phyloP scores from a whole-genome alignment of 495 filamentous ascomycete genomes.

The Oidiodendron maius region DNA sequence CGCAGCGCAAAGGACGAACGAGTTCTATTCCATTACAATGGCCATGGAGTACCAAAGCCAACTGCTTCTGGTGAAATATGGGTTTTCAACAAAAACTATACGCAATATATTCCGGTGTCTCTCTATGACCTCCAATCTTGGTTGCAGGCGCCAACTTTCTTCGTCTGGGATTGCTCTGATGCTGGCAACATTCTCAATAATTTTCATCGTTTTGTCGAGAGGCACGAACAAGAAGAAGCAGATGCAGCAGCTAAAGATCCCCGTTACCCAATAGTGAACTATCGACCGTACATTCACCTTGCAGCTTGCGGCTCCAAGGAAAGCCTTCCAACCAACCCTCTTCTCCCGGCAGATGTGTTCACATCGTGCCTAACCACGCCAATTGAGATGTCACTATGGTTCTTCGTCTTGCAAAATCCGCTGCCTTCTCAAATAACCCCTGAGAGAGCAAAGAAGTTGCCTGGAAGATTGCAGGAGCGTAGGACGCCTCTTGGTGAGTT shows the following conservation, averaged over 20 bases:
- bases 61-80: slow-evolving; percentile 96
- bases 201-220: slow-evolving; percentile 89
- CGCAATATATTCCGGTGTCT: slow-evolving; percentile 96
- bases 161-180: slow-evolving; percentile 96
- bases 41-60: slow-evolving; percentile 95
- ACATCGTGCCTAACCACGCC: slow-evolving; percentile 94
- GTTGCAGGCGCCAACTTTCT: slow-evolving; percentile 92
- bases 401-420: slow-evolving; percentile 90
- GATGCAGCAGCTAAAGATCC: slow-evolving; percentile 69
- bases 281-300: slow-evolving; percentile 73
- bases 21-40: slow-evolving; percentile 96
- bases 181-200: slow-evolving; percentile 92
- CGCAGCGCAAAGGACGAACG: slow-evolving; percentile 93
- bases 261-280: slow-evolving; percentile 60
- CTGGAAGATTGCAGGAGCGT: slow-evolving; percentile 85
- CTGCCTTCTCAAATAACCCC: slow-evolving; percentile 67
- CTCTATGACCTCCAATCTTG: slow-evolving; percentile 93
- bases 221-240: slow-evolving; percentile 80
- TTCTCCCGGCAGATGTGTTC: slow-evolving; percentile 91
- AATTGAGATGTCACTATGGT: slow-evolving; percentile 92
- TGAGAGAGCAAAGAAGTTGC: slow-evolving; percentile 74
- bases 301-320: slow-evolving; percentile 87
- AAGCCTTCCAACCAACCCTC: slow-evolving; percentile 92
- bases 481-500: slow-evolving; percentile 91
- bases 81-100: slow-evolving; percentile 99